Conservation (phyloP, 2,329 filamentous ascomycete species). For the Fusarium acutatum region DNA sequence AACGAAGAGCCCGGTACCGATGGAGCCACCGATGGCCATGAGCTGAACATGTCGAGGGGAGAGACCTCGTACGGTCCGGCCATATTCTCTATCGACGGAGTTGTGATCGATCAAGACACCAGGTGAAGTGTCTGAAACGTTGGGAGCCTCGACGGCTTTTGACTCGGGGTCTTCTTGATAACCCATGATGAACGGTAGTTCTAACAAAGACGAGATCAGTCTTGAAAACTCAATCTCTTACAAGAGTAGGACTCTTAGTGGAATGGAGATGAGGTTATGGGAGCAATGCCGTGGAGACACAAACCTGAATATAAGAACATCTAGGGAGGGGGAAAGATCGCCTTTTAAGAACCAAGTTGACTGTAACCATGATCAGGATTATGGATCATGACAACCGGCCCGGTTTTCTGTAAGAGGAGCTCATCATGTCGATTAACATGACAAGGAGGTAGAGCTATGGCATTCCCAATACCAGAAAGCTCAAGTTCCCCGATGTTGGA, state of each 20-base stretch:
- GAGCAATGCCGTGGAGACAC: constrained; percentile 30
- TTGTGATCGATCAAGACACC: constrained; percentile 40
- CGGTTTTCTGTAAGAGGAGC: constrained; percentile 33
- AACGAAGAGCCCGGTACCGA: constrained; percentile 56
- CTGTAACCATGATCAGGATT: constrained; percentile 14
- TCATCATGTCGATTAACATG: constrained; percentile 24
- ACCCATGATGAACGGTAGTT: constrained; percentile 34
- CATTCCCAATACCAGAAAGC: background rate
- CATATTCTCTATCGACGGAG: constrained; percentile 41
- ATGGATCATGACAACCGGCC: constrained; percentile 28
- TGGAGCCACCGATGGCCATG: constrained; percentile 59
- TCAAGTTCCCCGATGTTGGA: constrained; percentile 12
- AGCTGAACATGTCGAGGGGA: constrained; percentile 56
- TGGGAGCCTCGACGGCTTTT: constrained; percentile 38
- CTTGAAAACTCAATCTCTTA: background rate
- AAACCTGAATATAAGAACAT: constrained; percentile 27
- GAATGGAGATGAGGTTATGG: constrained; percentile 7
- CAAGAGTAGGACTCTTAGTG: background rate
- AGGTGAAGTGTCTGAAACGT: constrained; percentile 39
- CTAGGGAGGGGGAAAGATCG: background rate
- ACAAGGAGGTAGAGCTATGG: constrained; percentile 2
- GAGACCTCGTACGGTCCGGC: constrained; percentile 47
- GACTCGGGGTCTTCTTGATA: constrained; percentile 37
- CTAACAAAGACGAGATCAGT: background rate
- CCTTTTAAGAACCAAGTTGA: constrained; percentile 33